These are phyloP conservation scores for Nidularia pulvinata DNA, from an alignment of 768 basidiomycete genomes.

Conservation along the genomic window DNA sequence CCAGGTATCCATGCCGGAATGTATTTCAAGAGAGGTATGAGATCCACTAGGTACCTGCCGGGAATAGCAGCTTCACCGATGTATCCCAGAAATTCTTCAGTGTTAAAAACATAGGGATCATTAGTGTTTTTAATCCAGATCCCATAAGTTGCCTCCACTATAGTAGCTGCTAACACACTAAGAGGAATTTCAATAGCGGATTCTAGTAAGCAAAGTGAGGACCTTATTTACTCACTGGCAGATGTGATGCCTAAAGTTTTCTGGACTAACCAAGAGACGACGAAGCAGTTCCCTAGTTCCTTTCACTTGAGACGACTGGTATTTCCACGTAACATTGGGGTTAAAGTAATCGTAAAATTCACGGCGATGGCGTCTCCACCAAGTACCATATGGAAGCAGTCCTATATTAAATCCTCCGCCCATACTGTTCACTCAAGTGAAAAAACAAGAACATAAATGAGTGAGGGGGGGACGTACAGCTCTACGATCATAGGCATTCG, in stretches of 20 bases:
- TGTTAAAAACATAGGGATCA: too few species aligned
- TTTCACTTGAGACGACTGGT: slow-evolving; percentile 43
- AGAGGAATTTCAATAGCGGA: too few species aligned
- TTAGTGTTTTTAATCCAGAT: too few species aligned
- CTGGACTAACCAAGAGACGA: slow-evolving; percentile 32
- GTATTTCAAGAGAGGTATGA: too few species aligned
- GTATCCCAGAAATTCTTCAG: too few species aligned
- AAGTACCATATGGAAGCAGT: slow-evolving; percentile 34
- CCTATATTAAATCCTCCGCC: slow-evolving; percentile 38
- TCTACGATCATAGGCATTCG: slow-evolving; percentile 47
- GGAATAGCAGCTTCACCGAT: too few species aligned
- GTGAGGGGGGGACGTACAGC: slow-evolving; percentile 26
- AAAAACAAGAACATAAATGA: background rate
- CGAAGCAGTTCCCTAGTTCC: slow-evolving; percentile 41
- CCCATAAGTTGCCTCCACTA: too few species aligned
- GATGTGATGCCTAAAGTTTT: slow-evolving; percentile 16
- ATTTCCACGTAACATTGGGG: slow-evolving; percentile 31
- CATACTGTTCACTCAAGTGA: slow-evolving; percentile 6
- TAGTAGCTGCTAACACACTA: too few species aligned
- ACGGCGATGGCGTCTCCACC: slow-evolving; percentile 47
- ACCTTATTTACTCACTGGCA: slow-evolving; percentile 9
- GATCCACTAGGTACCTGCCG: too few species aligned
- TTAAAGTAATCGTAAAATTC: slow-evolving; percentile 51
- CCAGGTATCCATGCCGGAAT: too few species aligned
- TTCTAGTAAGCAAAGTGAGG: too few species aligned